Evolutionary conservation across 1,284 basidiomycete species (phyloP).

Genomic region (Ceratobasidium theobromae): DNA sequence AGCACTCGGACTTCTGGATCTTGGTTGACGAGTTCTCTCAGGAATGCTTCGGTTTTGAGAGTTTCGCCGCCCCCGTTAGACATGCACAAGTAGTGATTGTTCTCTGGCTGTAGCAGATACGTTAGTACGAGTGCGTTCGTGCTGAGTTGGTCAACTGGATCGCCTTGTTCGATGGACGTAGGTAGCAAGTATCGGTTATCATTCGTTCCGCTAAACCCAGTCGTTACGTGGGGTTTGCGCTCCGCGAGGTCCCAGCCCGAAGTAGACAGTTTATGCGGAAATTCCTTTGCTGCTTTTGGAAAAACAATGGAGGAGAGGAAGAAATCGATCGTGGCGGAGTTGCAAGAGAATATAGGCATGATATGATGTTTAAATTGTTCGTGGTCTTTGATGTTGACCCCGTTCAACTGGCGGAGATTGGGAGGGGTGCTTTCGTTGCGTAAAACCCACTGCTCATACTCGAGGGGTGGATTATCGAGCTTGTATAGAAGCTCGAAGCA

Average conservation of each 20-base stretch:
- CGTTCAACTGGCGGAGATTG: constrained; percentile 42
- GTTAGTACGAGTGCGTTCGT: constrained; percentile 56
- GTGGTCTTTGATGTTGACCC: constrained; percentile 50
- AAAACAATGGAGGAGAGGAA: constrained; percentile 53
- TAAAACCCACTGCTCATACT: constrained; percentile 50
- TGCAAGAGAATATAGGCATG: constrained; percentile 46
- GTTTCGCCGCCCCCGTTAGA: constrained; percentile 37
- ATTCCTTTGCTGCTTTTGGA: constrained; percentile 54
- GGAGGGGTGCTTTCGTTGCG: constrained; percentile 40
- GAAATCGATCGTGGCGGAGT: constrained; percentile 52
- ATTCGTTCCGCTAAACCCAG: constrained; percentile 61
- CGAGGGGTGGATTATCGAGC: constrained; percentile 49
- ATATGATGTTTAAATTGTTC: constrained; percentile 44
- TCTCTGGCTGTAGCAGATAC: constrained; percentile 51
- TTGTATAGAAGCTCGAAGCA: constrained; percentile 49
- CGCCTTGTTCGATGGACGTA: constrained; percentile 49
- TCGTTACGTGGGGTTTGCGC: constrained; percentile 45
- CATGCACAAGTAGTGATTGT: constrained; percentile 44
- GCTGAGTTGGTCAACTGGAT: constrained; percentile 47
- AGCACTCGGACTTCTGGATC: constrained; percentile 48
- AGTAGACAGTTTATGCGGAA: constrained; percentile 51
- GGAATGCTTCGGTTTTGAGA: constrained; percentile 42
- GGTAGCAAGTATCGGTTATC: constrained; percentile 55
- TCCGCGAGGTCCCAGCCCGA: constrained; percentile 58
- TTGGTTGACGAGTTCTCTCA: constrained; percentile 44